These are phyloP conservation scores for Mycena kentingensis DNA, from an alignment of 768 basidiomycete species.

Conservation along the genomic window DNA sequence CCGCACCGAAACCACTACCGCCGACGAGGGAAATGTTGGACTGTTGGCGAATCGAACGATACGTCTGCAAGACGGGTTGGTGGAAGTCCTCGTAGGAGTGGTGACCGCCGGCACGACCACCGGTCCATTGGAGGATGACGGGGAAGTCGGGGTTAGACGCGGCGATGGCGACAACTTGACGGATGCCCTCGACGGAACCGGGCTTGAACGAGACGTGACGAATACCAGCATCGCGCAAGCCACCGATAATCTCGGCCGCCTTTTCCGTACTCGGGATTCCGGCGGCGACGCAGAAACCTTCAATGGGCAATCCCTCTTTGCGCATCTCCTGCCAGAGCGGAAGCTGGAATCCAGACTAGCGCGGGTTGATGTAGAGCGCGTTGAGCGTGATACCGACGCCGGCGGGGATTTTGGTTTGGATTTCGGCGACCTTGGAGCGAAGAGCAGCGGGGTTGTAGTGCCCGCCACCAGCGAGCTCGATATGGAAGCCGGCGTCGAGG, in stretches of 20 bases:
- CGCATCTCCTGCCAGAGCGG: constrained; percentile 99
- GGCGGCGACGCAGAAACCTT: constrained; percentile 98
- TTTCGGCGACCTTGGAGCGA: constrained; percentile 87
- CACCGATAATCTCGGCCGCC: constrained; percentile 92
- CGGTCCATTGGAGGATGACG: constrained; percentile 98
- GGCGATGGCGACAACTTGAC: constrained; percentile 96
- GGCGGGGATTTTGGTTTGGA: constrained; percentile 78
- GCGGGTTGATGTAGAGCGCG: constrained; percentile 96
- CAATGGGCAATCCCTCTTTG: constrained; percentile 90
- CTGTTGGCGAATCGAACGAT: constrained; percentile 86
- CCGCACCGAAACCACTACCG: constrained; percentile 95
- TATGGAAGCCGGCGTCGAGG: constrained; percentile 90
- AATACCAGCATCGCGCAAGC: constrained; percentile 80
- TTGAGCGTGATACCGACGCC: constrained; percentile 95
- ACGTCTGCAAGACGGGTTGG: constrained; percentile 89
- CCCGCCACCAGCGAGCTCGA: constrained; percentile 96
- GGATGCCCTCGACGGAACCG: constrained; percentile 95
- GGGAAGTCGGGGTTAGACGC: constrained; percentile 93
- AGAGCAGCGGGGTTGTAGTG: constrained; percentile 93
- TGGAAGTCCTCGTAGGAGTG: constrained; percentile 99
- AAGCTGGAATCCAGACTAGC: constrained; percentile 95
- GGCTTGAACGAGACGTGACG: constrained; percentile 98
- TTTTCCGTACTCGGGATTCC: constrained; percentile 97
- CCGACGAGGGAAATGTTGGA: constrained; percentile 87
- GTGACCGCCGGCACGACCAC: constrained; percentile 98